Evolutionary conservation across 192 early-diverging fungal genomes (phyloP).

Genomic region (Globomyces pollinis-pini): DNA sequence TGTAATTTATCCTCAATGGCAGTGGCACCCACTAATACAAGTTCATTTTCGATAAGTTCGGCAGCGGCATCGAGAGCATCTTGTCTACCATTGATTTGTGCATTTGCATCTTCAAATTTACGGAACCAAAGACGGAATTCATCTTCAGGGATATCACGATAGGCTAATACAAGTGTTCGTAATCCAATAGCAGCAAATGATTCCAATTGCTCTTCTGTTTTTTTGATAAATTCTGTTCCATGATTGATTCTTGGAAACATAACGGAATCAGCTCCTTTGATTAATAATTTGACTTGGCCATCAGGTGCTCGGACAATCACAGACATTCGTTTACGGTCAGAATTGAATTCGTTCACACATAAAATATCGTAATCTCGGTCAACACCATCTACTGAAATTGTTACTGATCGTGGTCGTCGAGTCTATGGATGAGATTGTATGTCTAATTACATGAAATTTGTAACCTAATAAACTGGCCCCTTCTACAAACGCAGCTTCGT

Average conservation of each 20-base stretch:
- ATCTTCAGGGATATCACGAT: conserved; percentile 61
- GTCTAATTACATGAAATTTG: conserved; percentile 10
- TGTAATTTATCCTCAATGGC: conserved; percentile 90
- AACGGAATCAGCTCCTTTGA: conserved; percentile 40
- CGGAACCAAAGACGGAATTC: conserved; percentile 69
- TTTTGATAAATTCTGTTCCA: conserved; percentile 9
- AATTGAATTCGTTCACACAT: conserved; percentile 34
- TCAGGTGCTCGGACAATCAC: conserved; percentile 20
- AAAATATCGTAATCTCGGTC: conserved; percentile 15
- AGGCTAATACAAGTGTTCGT: conserved; percentile 81
- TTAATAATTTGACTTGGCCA: conserved; percentile 25
- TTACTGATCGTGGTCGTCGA: conserved; percentile 19
- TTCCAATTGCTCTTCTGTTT: conserved; percentile 21
- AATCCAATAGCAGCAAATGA: conserved; percentile 45
- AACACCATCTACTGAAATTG: not conserved
- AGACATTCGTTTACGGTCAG: conserved; percentile 34
- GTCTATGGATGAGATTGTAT: not conserved
- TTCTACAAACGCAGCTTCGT: conserved; percentile 78
- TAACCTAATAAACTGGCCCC: conserved; percentile 70
- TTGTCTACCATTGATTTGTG: conserved; percentile 68
- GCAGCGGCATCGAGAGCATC: conserved; percentile 65
- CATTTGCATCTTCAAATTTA: conserved; percentile 63
- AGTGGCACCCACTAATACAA: conserved; percentile 72
- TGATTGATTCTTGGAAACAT: conserved; percentile 20
- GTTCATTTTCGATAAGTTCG: conserved; percentile 68